Evolutionary conservation across 2,329 filamentous ascomycete species (phyloP), one percentile per base, ranked within the genome.

Genomic region (Arachnopeziza araneosa): DNA sequence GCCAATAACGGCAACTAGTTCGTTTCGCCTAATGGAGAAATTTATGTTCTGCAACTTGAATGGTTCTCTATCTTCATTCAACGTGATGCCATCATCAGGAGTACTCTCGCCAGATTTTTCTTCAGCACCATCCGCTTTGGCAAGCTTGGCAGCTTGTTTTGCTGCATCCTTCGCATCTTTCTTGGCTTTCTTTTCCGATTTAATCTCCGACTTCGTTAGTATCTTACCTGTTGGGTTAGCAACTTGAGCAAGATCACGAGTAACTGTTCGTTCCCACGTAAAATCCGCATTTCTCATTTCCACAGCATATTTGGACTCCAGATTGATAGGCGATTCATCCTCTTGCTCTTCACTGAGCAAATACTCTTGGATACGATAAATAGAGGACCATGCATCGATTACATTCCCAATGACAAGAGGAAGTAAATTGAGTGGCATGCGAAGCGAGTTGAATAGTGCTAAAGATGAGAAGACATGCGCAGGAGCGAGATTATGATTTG

Each of bases 401-500:
- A 92, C 85, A 72, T 96, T 92, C 32, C 92, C 90, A 66, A 98
- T 87, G 51, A 97, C 90, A 63, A 96, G 76, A 0, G 93, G 93
- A 1, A 98, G 79, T 69, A 97, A 76, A 70, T 96, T 98, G 56
- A 99, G 82, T 0, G 95, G 95, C 74, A 97, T 84, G 50, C 95
- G 86, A 51, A 99, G 81, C 5, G 89, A 87, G 73, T 98, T 98
- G 81, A 98, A 99, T 8, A 98, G 77, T 0, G 93, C 93, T 17
- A 98, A 80, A 0, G 93, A 98, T 0, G 93, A 97, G 77, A 99
- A 98, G 44, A 98, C 83, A 24, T 86, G 80, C 0, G 92, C 91
- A 0, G 95, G 87, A 1, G 84, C 79, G 21, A 98, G 81, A 26
- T 74, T 73, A 67, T 92, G 87, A 60, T 88, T 79, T 1, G 85